phyloP scores from a whole-genome alignment of 2,329 filamentous ascomycete genomes.

The Colletotrichum camelliae region DNA sequence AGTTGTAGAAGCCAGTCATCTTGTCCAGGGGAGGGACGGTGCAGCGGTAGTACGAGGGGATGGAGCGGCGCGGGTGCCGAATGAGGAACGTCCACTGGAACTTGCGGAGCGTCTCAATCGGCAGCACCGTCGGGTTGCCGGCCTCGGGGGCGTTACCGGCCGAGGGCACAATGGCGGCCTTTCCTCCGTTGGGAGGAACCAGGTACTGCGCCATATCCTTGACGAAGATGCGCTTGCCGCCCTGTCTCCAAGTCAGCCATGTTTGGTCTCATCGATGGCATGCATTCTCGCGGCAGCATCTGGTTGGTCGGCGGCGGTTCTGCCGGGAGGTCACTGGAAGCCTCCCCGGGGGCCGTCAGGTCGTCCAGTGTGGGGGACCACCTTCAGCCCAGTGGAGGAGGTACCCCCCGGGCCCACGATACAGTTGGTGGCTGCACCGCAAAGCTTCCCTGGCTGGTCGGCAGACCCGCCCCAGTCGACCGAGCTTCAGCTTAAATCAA shows the following conservation, averaged over 20 bases:
- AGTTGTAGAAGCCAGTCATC: constrained; percentile 84
- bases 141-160: constrained; percentile 70
- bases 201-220: constrained; percentile 98
- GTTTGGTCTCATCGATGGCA: background rate
- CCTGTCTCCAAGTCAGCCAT: constrained; percentile 50
- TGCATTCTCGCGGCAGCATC: background rate
- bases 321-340: background rate
- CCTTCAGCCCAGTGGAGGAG: background rate
- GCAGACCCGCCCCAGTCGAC: background rate
- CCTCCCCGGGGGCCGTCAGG: background rate
- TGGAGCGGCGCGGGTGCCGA: constrained; percentile 88
- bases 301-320: background rate
- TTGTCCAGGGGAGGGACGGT: constrained; percentile 85
- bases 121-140: constrained; percentile 85
- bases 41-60: constrained; percentile 95
- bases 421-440: background rate
- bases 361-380: background rate
- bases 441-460: background rate
- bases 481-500: constrained; percentile 16
- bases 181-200: constrained; percentile 73
- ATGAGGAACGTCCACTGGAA: constrained; percentile 98
- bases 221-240: constrained; percentile 87
- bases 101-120: constrained; percentile 71
- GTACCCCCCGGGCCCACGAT: background rate
- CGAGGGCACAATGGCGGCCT: constrained; percentile 79